Evolutionary conservation across 2,329 filamentous ascomycete species (phyloP).

Genomic region (Hortaea werneckii): DNA sequence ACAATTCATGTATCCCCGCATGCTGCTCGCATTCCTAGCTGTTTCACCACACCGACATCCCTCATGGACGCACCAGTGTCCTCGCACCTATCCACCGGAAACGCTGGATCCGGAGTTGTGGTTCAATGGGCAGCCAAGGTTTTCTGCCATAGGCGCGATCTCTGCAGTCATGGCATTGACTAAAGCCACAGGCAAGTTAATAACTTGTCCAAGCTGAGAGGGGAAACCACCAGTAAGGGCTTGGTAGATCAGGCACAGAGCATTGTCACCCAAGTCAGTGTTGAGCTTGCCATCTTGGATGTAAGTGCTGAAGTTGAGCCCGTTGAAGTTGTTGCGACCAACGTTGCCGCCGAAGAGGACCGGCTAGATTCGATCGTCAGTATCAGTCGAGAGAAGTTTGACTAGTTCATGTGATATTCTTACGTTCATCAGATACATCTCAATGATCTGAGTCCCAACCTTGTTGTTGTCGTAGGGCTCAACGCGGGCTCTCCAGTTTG

Average conservation of each 20-base stretch:
- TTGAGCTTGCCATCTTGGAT: conserved; percentile 31
- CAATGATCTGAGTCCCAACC: conserved; percentile 30
- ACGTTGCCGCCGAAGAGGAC: conserved; percentile 36
- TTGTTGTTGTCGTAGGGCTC: conserved; percentile 27
- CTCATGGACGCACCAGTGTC: too few species aligned
- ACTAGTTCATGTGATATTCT: too few species aligned
- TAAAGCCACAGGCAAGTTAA: conserved; percentile 11
- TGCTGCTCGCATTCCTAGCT: too few species aligned
- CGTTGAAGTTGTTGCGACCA: conserved; percentile 24
- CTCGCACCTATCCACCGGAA: too few species aligned
- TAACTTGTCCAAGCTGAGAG: conserved; percentile 1
- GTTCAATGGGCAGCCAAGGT: too few species aligned
- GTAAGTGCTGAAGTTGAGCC: conserved; percentile 27
- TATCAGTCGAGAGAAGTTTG: too few species aligned
- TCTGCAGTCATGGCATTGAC: too few species aligned
- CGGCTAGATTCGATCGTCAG: conserved; percentile 19
- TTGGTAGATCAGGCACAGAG: conserved; percentile 35
- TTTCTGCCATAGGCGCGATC: too few species aligned
- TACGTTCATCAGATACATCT: conserved; percentile 29
- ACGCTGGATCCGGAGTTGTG: too few species aligned
- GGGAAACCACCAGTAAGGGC: conserved; percentile 30
- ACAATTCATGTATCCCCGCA: too few species aligned
- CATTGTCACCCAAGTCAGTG: conserved; percentile 14
- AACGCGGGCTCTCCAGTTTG: conserved; percentile 31
- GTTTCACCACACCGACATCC: too few species aligned